Evolutionary conservation across 2,329 filamentous ascomycete species (phyloP).

Genomic region (Chalaropsis thielavioides): DNA sequence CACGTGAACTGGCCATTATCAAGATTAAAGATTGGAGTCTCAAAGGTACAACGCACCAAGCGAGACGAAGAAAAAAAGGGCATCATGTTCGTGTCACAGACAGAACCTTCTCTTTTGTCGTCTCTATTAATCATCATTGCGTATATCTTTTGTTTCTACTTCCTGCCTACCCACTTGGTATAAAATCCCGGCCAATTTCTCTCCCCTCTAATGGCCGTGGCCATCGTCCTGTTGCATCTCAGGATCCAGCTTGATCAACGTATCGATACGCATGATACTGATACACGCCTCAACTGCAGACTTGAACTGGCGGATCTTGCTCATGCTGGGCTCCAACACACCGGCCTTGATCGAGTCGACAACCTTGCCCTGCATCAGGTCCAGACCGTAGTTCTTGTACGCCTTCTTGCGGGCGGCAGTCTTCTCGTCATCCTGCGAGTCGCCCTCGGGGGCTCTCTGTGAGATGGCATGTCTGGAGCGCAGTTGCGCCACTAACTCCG

Average conservation of each 20-base stretch:
- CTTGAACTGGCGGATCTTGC: conserved; percentile 97
- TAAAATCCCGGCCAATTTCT: background rate
- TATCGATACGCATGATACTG: conserved; percentile 98
- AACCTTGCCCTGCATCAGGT: conserved; percentile 77
- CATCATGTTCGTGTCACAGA: background rate
- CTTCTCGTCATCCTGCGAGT: conserved; percentile 75
- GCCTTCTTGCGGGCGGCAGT: conserved; percentile 83
- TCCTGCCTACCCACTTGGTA: background rate
- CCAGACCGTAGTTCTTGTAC: conserved; percentile 97
- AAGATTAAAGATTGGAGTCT: background rate
- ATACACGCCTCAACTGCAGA: conserved; percentile 97
- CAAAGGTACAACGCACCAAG: conserved; percentile 10
- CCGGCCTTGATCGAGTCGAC: conserved; percentile 89
- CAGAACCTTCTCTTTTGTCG: background rate
- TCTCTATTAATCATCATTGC: conserved; percentile 16
- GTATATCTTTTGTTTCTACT: conserved; percentile 12
- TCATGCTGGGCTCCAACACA: conserved; percentile 92
- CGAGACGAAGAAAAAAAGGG: conserved; percentile 4
- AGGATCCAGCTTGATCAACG: conserved; percentile 92
- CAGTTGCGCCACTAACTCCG: conserved; percentile 88
- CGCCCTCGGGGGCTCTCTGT: conserved; percentile 79
- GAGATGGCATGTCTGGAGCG: conserved; percentile 87
- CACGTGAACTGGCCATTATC: background rate
- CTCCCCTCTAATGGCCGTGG: conserved; percentile 56
- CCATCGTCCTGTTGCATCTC: conserved; percentile 68